A percentile compares a stretch with the other conserved stretches of the same genome.
Evolutionary conservation across 441 rosid genomes (phyloP).

Genomic region (Manihot esculenta): DNA sequence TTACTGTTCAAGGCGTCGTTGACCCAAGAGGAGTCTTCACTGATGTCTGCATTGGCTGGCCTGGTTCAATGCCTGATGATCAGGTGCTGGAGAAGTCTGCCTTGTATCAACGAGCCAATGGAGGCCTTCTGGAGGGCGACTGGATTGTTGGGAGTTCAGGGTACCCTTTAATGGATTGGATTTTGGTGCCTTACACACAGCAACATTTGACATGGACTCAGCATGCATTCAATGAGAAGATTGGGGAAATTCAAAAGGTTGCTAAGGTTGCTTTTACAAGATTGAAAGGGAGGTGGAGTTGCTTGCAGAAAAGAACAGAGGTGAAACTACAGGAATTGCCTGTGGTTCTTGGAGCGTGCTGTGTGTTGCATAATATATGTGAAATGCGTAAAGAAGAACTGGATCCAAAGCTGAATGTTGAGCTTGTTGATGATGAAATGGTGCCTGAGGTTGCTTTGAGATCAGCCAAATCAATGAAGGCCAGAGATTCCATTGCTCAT

Average conservation of each 20-base stretch:
- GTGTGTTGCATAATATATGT: slow-evolving; percentile 74
- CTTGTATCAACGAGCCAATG: slow-evolving; percentile 54
- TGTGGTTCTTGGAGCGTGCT: slow-evolving; percentile 74
- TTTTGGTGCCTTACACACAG: slow-evolving; percentile 71
- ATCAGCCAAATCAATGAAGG: slow-evolving; percentile 42
- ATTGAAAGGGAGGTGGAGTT: slow-evolving; percentile 73
- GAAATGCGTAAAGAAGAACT: slow-evolving; percentile 60
- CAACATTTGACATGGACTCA: slow-evolving; percentile 80
- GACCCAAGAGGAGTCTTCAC: slow-evolving; percentile 68
- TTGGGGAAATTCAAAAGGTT: slow-evolving; percentile 43
- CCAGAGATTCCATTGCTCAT: slow-evolving; percentile 74
- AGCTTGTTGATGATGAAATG: slow-evolving; percentile 62
- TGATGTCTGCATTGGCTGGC: slow-evolving; percentile 88
- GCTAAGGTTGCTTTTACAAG: slow-evolving; percentile 60
- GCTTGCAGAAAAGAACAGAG: slow-evolving; percentile 79
- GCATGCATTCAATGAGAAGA: slow-evolving; percentile 69
- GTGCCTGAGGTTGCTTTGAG: slow-evolving; percentile 54
- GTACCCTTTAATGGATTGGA: slow-evolving; percentile 69
- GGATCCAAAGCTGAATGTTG: slow-evolving; percentile 44
- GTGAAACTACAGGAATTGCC: slow-evolving; percentile 79
- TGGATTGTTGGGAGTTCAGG: slow-evolving; percentile 75
- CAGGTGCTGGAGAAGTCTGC: slow-evolving; percentile 73
- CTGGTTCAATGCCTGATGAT: slow-evolving; percentile 78
- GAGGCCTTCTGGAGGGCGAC: slow-evolving; percentile 57
- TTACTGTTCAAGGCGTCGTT: slow-evolving; percentile 79